These are phyloP conservation scores for Gliomastix tumulicola DNA, from an alignment of 2,329 filamentous ascomycete genomes.

Conservation along the genomic window DNA sequence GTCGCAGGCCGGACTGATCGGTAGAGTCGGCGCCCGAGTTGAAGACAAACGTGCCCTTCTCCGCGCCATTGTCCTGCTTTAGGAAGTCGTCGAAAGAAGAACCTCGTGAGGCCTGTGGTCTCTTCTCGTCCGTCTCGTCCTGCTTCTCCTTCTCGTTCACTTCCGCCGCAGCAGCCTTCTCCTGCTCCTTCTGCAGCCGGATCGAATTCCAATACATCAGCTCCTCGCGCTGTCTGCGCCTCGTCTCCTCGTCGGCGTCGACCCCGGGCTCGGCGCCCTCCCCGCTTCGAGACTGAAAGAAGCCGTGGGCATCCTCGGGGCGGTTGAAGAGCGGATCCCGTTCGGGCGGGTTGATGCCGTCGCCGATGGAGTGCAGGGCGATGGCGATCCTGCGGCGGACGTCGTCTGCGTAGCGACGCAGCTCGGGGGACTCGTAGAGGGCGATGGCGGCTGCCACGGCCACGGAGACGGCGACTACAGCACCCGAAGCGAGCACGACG, in stretches of 20 bases:
- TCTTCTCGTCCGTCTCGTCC: not conserved
- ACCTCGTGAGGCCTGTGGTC: slow-evolving; percentile 16
- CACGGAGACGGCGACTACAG: slow-evolving; percentile 50
- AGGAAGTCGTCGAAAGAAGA: slow-evolving; percentile 55
- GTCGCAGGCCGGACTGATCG: slow-evolving; percentile 33
- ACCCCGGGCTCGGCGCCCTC: slow-evolving; percentile 36
- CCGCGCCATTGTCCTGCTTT: slow-evolving; percentile 38
- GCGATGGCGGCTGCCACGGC: slow-evolving; percentile 51
- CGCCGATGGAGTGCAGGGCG: slow-evolving; percentile 51
- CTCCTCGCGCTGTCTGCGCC: slow-evolving; percentile 56
- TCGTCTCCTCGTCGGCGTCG: slow-evolving; percentile 56
- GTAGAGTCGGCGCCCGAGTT: slow-evolving; percentile 45
- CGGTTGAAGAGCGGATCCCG: slow-evolving; percentile 54
- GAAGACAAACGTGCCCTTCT: slow-evolving; percentile 49
- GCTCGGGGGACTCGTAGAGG: slow-evolving; percentile 57
- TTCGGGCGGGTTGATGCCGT: slow-evolving; percentile 42
- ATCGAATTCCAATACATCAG: slow-evolving; percentile 59
- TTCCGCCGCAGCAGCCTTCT: slow-evolving; percentile 7
- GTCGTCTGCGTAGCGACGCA: slow-evolving; percentile 54
- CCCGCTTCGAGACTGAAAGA: slow-evolving; percentile 43
- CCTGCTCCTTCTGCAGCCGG: slow-evolving; percentile 39
- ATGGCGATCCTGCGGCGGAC: slow-evolving; percentile 54
- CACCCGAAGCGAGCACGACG: slow-evolving; percentile 45
- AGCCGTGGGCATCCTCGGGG: slow-evolving; percentile 60
- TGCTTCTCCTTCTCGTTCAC: slow-evolving; percentile 2